Base-by-base conservation (phyloP, 768 basidiomycete genomes). In the Lentinus brumalis region DNA sequence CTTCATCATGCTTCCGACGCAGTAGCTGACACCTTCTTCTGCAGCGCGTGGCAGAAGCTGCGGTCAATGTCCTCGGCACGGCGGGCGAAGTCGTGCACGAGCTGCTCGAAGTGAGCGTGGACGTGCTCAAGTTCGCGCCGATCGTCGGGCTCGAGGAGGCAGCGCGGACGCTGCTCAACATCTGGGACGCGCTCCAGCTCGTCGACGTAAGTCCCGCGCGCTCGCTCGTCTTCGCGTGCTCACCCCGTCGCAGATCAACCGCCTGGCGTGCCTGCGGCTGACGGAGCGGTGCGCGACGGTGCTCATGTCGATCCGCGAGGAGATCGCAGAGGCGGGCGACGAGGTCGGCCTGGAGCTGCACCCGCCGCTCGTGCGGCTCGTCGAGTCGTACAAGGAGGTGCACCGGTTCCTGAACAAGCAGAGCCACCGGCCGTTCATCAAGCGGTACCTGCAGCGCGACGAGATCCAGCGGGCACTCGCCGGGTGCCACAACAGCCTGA, bases 221-320 rank as follows among this genome's bases (percentile, higher is more conserved):
- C 38, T 10, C 32, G 32, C 5, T 10, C 10, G 5, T 5, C 32
- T 53, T 56, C 16, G 26, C 30, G 7, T 31, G 15, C 9, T n/a
- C 26, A 15, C 31, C 10, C 40, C 14, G n/a, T 42, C 55, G 4
- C 42, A 92, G 90, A 83, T 82, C 63, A 91, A 92, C 62, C 79
- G 87, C 15, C 74, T 87, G 12, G 81, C 83, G 2, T 89, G 87
- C 66, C 76, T 92, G 31, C 85, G 88, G 11, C 78, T 92, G 7
- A 88, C 88, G 0, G 85, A 89, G 66, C 84, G 88, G 29, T 91
- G 89, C 62, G 90, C 90, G 0, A 83, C 83, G 15, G 81, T 87
- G 18, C 78, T 92, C 2, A 72, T 86, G n/a, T 81, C 83, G 11
- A 80, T 92, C 5, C 79, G 84, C 0, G 79, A 83, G 38, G 88